Evolutionary conservation across 129 eudicot genomes (phyloP), one percentile per base, ranked within the genome.

Genomic region (Chrysanthemum seticuspe): DNA sequence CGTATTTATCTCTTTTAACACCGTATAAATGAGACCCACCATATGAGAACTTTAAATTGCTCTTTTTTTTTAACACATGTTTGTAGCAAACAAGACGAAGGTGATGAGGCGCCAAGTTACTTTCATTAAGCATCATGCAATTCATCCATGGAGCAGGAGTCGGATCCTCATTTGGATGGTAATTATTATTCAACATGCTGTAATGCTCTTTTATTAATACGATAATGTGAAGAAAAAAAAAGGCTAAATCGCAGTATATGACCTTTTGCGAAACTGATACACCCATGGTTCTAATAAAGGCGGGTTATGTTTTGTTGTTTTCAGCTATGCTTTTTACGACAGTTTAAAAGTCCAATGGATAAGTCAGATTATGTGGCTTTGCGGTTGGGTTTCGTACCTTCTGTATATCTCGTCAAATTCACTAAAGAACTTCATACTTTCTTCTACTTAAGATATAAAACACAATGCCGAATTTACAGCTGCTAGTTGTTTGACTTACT

Each of bases 91-190:
- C 66, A 86, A 78, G 84, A 83, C 65, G 74, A 95, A 88, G 80
- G 90, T 88, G 71, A 94, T 94, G 97, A 88, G 97, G 76, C 85
- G 99, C 51, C 99, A 88, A 79, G 75, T 87, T 67, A 95, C 97
- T 60, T 95, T 95, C 77, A 90, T 88, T 66, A 75, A 85, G 64
- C 97, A 95, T 76, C 97, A 91, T 52, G 99, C 99, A 54, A 86
- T 96, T 68, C 99, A 95, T 82, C 99, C 99, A 11, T 95, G 99
- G 99, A 95, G 91, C 64, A 88, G 88, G 80, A 95, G 84, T 49
- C 88, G 90, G 10, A 76, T 95, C 73, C 91, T 95, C 71, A 95
- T 95, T 25, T 95, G 99, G 99, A 95, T 95, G 95, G 97, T 95
- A 86, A 10, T 50, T 34, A 67, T 61, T 45, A 79, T 63, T 47